These are phyloP conservation scores for Penicillium diatomitis DNA, from an alignment of 495 filamentous ascomycete species.

Conservation along the genomic window DNA sequence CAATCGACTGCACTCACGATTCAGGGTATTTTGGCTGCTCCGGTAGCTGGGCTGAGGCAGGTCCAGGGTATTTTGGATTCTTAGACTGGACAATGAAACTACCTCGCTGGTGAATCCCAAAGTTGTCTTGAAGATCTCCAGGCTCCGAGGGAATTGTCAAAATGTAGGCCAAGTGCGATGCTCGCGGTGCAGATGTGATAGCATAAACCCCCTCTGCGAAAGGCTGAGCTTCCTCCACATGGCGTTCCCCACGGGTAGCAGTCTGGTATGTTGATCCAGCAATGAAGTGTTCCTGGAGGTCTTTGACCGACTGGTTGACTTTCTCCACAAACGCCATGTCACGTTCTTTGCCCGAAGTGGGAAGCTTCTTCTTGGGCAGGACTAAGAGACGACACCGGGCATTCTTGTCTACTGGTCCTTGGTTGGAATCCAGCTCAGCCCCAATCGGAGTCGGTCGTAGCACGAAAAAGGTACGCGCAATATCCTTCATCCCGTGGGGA, in stretches of 20 bases:
- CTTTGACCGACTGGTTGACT: conserved; percentile 50
- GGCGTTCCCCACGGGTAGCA: conserved; percentile 64
- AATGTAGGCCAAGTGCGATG: conserved; percentile 74
- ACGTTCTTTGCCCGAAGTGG: conserved; percentile 57
- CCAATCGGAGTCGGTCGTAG: conserved; percentile 66
- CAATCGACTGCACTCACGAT: conserved; percentile 40
- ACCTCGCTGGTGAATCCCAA: conserved; percentile 64
- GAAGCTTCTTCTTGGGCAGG: conserved; percentile 82
- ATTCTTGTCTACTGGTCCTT: conserved; percentile 49
- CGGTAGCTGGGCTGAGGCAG: conserved; percentile 53
- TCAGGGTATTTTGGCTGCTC: conserved; percentile 63
- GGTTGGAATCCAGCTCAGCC: conserved; percentile 49
- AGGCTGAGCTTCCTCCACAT: conserved; percentile 59
- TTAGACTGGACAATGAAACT: conserved; percentile 73
- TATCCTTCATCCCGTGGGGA: conserved; percentile 58
- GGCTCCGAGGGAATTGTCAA: conserved; percentile 67
- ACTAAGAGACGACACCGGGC: conserved; percentile 63
- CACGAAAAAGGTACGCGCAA: conserved; percentile 74
- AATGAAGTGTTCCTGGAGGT: conserved; percentile 67
- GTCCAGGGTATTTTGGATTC: conserved; percentile 64
- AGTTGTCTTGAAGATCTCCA: conserved; percentile 64
- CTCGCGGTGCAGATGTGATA: conserved; percentile 59
- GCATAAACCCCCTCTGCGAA: conserved; percentile 84
- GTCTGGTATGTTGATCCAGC: conserved; percentile 61
- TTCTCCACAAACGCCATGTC: conserved; percentile 88